phyloP scores from a whole-genome alignment of 106 monocot species.

The Gastrodia elata region DNA sequence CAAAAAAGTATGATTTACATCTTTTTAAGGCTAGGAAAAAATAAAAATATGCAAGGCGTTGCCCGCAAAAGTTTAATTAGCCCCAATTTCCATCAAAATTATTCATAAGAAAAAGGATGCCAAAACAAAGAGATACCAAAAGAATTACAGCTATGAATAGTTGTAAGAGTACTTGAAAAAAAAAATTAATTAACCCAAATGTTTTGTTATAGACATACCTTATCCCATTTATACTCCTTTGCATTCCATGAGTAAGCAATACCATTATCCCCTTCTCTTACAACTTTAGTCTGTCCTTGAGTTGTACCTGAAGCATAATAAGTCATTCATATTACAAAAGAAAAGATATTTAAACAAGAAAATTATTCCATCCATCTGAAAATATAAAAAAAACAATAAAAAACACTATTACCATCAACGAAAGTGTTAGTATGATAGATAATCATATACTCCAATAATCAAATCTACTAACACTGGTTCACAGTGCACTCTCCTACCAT shows the following conservation, averaged over 20 bases:
- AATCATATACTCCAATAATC: background rate
- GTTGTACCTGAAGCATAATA: slow-evolving; percentile 35
- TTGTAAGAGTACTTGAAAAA: too few relatives aligned
- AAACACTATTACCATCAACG: background rate
- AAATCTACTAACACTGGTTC: background rate
- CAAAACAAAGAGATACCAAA: too few relatives aligned
- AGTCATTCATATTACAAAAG: background rate
- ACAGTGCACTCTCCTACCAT: too few relatives aligned
- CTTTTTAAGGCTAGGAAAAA: too few relatives aligned
- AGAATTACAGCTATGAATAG: too few relatives aligned
- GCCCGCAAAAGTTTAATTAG: too few relatives aligned
- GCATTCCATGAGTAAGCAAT: slow-evolving; percentile 97
- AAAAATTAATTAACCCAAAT: background rate
- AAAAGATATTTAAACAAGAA: background rate
- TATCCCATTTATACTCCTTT: slow-evolving; percentile 74
- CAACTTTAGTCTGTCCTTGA: slow-evolving; percentile 76
- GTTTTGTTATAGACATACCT: slow-evolving; percentile 30
- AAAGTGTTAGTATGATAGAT: background rate
- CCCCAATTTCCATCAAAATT: too few relatives aligned
- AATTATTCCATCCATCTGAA: background rate
- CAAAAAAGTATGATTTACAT: too few relatives aligned
- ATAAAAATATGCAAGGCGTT: too few relatives aligned
- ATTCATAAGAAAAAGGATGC: too few relatives aligned
- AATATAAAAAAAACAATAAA: background rate
- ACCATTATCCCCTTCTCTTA: slow-evolving; percentile 95